Percentiles rank a stretch among this genome's conserved stretches.
Conservation (phyloP, 805 yeast species). For the Diddensiella santjacobensis region DNA sequence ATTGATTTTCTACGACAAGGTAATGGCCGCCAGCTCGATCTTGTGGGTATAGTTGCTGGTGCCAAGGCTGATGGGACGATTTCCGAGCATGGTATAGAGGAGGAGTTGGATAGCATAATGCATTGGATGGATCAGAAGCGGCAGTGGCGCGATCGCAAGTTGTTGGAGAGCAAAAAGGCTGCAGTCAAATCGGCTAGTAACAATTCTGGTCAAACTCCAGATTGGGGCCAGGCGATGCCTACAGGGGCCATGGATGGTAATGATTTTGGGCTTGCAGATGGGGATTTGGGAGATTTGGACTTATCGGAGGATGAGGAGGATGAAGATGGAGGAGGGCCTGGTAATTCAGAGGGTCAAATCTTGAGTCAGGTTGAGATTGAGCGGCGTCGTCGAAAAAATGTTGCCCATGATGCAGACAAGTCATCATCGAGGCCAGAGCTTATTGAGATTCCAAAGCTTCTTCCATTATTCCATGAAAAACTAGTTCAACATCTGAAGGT, state of each 20-base stretch:
- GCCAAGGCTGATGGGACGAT: conserved; percentile 21
- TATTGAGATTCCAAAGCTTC: conserved; percentile 29
- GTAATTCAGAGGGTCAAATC: conserved; percentile 32
- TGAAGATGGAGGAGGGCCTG: conserved; percentile 35
- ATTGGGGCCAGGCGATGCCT: conserved; percentile 44
- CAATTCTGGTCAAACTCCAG: conserved; percentile 8
- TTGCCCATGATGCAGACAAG: conserved; percentile 6
- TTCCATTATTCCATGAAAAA: conserved; percentile 23
- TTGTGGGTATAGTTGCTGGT: conserved; percentile 29
- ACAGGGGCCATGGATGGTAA: conserved; percentile 40
- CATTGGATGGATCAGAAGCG: conserved; percentile 37
- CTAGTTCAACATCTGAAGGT: conserved; percentile 11
- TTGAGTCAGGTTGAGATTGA: conserved; percentile 23
- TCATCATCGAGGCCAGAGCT: conserved; percentile 27
- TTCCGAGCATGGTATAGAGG: conserved; percentile 26
- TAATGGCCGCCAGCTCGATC: conserved; percentile 44
- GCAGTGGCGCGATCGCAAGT: conserved; percentile 27
- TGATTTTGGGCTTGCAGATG: conserved; percentile 48
- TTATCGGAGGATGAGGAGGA: conserved; percentile 31
- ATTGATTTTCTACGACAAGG: conserved; percentile 62
- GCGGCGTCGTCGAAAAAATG: conserved; percentile 26
- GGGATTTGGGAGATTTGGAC: conserved; percentile 44
- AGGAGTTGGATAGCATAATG: conserved; percentile 41
- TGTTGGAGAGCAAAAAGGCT: conserved; percentile 19
- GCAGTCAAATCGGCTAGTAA: background rate